Base-by-base conservation (phyloP, 129 eudicot species). In the Deinandra increscens region DNA sequence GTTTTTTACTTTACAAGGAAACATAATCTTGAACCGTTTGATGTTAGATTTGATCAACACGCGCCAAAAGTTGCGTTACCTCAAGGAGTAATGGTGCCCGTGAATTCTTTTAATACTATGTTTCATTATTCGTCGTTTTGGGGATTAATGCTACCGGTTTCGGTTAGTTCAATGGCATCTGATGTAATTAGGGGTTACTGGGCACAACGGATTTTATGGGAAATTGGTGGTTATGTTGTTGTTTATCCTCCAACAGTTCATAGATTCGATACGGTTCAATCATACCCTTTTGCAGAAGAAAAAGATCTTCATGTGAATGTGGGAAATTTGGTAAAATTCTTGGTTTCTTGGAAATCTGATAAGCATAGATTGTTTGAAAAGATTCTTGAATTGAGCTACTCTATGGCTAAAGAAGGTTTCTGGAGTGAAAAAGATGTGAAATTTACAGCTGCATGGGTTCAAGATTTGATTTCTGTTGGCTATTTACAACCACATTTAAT, bases 391-490 rank as follows among this genome's bases (percentile, higher is more conserved):
- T 79, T 86, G 81, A 92, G 96, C 66, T 89, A 80, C 60, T 87
- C 76, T 6, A 92, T 92, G 96, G 96, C 95, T 18, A 95, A 92
- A 71, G 96, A 92, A 84, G 88, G 96, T 6, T 86, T 91, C 82
- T 91, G 98, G 96, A 78, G 83, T 0, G 98, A 88, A 71, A 88
- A 81, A 60, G 98, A 91, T 74, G 84, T 91, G 66, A 85, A 84
- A 45, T 86, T 91, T 49, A 91, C 96, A 0, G 98, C 91, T 67
- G 96, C 98, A 9, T 91, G 98, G 98, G 87, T 91, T 82, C 98
- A 91, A 66, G 98, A 91, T 84, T 78, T 91, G 82, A 73, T 88
- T 55, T 85, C 91, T 56, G 95, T 91, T 22, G 89, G 96, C 15
- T 91, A 88, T 74, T 82, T 86, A 68, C 98, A 91, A 70, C 98